Evolutionary conservation across 768 basidiomycete species (phyloP).

Genomic region (Pleurotus platypus): DNA sequence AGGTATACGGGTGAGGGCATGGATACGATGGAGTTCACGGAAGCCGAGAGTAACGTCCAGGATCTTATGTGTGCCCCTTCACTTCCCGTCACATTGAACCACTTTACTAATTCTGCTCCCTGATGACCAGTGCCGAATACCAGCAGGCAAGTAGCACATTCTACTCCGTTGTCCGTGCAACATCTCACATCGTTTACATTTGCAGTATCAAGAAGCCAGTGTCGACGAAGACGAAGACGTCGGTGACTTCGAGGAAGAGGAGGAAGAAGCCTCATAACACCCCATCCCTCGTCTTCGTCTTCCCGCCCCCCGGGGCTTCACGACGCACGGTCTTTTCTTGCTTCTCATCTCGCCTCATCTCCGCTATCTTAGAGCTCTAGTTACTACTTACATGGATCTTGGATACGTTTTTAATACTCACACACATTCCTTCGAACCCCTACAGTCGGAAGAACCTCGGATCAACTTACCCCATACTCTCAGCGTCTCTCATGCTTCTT

Average conservation of each 20-base stretch:
- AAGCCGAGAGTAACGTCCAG: constrained; percentile 79
- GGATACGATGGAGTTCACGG: constrained; percentile 84
- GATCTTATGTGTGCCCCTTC: constrained; percentile 69
- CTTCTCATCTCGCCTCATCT: not conserved
- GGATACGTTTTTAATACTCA: not conserved
- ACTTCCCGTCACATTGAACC: not conserved
- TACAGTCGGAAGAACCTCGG: not conserved
- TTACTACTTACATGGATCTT: not conserved
- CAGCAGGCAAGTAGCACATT: constrained; percentile 55
- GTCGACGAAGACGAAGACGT: constrained; percentile 39
- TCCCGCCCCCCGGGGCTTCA: too few relatives aligned
- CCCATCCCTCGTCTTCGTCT: not conserved
- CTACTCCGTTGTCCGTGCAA: not conserved
- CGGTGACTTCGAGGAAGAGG: constrained; percentile 28
- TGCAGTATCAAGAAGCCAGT: constrained; percentile 60
- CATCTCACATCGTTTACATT: not conserved
- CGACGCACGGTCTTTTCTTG: not conserved
- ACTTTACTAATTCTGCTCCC: constrained; percentile 2
- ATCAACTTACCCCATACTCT: not conserved
- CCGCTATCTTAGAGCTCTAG: not conserved
- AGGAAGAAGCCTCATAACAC: constrained; percentile 5
- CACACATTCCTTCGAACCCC: not conserved
- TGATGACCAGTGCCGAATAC: constrained; percentile 70
- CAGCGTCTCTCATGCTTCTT: too few relatives aligned
- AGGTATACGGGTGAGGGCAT: constrained; percentile 87